Percentiles rank a stretch among this genome's conserved stretches.
These are phyloP conservation scores for Xylaria digitata DNA, from an alignment of 2,329 filamentous ascomycete species.

Conservation along the genomic window DNA sequence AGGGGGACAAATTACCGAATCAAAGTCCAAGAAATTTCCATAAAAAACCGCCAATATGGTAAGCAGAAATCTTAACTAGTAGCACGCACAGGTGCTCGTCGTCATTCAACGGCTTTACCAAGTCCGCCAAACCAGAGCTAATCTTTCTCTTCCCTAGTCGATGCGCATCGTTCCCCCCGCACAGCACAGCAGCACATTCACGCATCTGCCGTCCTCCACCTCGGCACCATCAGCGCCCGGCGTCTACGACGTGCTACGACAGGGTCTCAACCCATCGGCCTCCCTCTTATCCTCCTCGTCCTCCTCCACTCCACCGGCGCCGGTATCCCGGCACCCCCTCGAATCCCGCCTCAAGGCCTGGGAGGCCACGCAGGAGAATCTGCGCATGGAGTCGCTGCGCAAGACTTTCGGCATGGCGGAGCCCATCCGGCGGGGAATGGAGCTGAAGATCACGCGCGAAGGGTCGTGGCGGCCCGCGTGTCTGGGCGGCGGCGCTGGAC, in stretches of 20 bases:
- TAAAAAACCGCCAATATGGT: constrained; percentile 60
- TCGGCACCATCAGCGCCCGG: constrained; percentile 91
- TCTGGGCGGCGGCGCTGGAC: constrained; percentile 70
- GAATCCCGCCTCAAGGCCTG: constrained; percentile 89
- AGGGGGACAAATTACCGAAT: not conserved
- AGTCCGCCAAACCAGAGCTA: constrained; percentile 36
- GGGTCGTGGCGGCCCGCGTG: constrained; percentile 83
- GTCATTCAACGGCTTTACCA: constrained; percentile 7
- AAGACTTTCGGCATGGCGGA: constrained; percentile 92
- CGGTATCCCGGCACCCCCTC: constrained; percentile 85
- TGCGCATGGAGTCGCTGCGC: constrained; percentile 90
- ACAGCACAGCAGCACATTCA: constrained; percentile 72
- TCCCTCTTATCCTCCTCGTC: constrained; percentile 49
- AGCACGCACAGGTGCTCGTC: constrained; percentile 10
- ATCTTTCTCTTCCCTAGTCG: constrained; percentile 65
- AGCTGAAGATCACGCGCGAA: constrained; percentile 85
- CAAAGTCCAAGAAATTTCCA: constrained; percentile 6
- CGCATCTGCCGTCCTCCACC: constrained; percentile 68
- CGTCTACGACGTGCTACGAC: constrained; percentile 91
- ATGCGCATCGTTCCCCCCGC: constrained; percentile 87
- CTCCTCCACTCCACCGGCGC: constrained; percentile 40
- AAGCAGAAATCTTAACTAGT: constrained; percentile 45
- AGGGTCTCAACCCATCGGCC: constrained; percentile 77
- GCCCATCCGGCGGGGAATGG: constrained; percentile 92
- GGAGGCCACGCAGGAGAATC: constrained; percentile 85